A percentile compares a stretch with the other conserved stretches of the same genome.
Conservation (phyloP, 2,329 filamentous ascomycete genomes). For the Curvularia sp. region DNA sequence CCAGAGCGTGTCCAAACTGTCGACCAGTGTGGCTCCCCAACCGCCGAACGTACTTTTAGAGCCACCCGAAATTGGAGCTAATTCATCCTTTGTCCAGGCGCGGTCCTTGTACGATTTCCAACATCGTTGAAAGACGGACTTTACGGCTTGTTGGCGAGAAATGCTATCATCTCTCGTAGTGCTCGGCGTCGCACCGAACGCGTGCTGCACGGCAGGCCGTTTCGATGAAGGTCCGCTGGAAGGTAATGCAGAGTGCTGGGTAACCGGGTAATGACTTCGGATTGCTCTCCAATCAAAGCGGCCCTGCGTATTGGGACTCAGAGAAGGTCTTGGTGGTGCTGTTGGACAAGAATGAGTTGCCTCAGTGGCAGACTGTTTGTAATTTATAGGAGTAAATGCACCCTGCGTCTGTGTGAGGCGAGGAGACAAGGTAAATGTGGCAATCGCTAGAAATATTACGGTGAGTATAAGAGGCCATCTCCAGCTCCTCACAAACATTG, state of each 20-base stretch:
- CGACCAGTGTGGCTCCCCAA: conserved; percentile 56
- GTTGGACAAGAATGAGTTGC: neutral
- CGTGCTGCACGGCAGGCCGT: neutral
- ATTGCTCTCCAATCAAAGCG: conserved; percentile 25
- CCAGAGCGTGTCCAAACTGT: conserved; percentile 56
- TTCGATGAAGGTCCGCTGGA: neutral
- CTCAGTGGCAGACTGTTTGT: neutral
- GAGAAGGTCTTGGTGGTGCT: neutral
- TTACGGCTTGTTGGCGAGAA: neutral
- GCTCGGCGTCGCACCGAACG: neutral
- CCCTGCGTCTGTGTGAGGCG: conserved; percentile 22
- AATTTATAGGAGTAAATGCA: conserved; percentile 2
- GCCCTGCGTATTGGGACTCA: neutral
- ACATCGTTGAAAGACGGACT: conserved; percentile 8
- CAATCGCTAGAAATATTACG: conserved; percentile 13
- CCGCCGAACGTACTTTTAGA: conserved; percentile 53
- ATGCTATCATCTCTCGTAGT: neutral
- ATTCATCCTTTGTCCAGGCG: conserved; percentile 58
- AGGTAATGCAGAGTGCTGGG: conserved; percentile 18
- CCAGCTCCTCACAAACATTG: conserved; percentile 1
- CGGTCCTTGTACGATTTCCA: conserved; percentile 60
- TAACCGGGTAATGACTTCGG: conserved; percentile 16
- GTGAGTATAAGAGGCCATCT: conserved; percentile 23
- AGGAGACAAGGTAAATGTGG: conserved; percentile 18
- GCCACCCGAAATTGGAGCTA: conserved; percentile 53